Evolutionary conservation across 2,329 filamentous ascomycete species (phyloP), one percentile per base, ranked within the genome.

Genomic region (Colletotrichum eleusines): DNA sequence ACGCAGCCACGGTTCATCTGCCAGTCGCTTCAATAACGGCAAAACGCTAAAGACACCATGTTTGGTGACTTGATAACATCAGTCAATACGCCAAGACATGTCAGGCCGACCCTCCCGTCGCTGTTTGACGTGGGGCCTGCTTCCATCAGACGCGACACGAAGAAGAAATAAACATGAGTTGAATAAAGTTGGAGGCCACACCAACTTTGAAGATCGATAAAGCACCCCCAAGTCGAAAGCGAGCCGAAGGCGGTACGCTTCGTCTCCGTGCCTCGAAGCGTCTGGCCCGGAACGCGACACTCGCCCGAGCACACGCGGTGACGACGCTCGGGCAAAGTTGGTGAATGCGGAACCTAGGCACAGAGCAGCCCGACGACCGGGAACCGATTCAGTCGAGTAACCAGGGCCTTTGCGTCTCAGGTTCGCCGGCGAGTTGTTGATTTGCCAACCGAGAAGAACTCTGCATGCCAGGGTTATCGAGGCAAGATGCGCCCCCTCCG

Each of bases 81-180:
- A 40, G 33, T 28, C n/a, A 42, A 44, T 18, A 44, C 46, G 60
- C 58, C 65, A 63, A 63, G 59, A 50, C 38, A 57, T 35, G 42
- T 40, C 44, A 26, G 26, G 28, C 50, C 28, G n/a, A 20, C 33
- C 48, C 42, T 26, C 28, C 1, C 4, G 8, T 44, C n/a, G 11
- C n/a, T 33, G 50, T 26, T 23, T 33, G 18, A 26, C 11, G 26
- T 38, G 23, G 2, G n/a, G 23, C 16, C 5, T 33, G 26, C 33
- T 33, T 5, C 5, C 5, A 2, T 42, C 28, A 40, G 20, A 50
- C 40, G 8, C 33, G 44, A 31, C 26, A 11, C 8, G 12, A 58
- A 23, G 28, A 53, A 5, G 40, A 28, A 46, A 26, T 8, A 42
- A n/a, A 12, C n/a, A 46, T 46, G 50, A n/a, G 38, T 18, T 8